These are phyloP conservation scores for Priceomyces medius DNA, from an alignment of 805 yeast genomes.

Conservation along the genomic window DNA sequence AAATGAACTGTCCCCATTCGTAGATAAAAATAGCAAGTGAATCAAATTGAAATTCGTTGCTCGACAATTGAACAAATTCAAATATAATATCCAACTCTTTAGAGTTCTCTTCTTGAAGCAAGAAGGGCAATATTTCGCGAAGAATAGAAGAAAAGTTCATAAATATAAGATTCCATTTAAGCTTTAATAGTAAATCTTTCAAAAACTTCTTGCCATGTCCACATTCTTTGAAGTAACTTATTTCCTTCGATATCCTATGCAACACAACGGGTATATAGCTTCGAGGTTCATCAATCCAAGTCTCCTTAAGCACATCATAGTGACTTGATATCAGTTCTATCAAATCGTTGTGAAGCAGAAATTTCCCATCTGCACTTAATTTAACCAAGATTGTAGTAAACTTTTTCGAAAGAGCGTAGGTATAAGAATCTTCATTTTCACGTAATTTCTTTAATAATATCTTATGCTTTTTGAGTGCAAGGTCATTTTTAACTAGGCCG, in stretches of 20 bases:
- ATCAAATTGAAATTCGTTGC: constrained; percentile 19
- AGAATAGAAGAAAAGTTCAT: constrained; percentile 22
- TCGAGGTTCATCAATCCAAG: constrained; percentile 17
- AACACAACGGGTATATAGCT: constrained; percentile 15
- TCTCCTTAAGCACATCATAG: constrained; percentile 14
- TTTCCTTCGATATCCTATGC: constrained; percentile 14
- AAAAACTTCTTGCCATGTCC: constrained; percentile 17
- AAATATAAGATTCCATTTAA: constrained; percentile 33
- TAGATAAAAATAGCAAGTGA: constrained; percentile 18
- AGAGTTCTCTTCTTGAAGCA: constrained; percentile 13
- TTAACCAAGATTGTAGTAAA: constrained; percentile 20
- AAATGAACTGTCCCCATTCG: constrained; percentile 25
- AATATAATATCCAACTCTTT: constrained; percentile 17
- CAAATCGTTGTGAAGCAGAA: constrained; percentile 14
- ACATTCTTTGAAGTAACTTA: constrained; percentile 20
- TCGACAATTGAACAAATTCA: constrained; percentile 18
- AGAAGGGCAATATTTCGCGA: constrained; percentile 16
- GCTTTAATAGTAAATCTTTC: constrained; percentile 16
- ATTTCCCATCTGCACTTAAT: constrained; percentile 17
- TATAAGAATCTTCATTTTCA: constrained; percentile 5
- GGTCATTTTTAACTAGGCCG: constrained; percentile 8
- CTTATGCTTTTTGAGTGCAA: constrained; percentile 12
- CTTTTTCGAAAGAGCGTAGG: constrained; percentile 7
- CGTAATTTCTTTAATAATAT: constrained; percentile 10
- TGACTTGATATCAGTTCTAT: constrained; percentile 13